Evolutionary conservation across 164 flowering plant species (phyloP).

Genomic region (Vitis vinifera): ASM3070453v1 NC_081812.1:15437001-15437500

Average conservation of each 20-base stretch:
- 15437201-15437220: background rate
- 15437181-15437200: background rate
- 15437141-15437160: constrained; percentile 9
- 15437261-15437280: constrained; percentile 28
- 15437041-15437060: background rate
- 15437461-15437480: constrained; percentile 21
- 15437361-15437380: constrained; percentile 1
- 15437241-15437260: constrained; percentile 19
- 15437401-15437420: constrained; percentile 30
- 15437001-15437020: no score
- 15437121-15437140: constrained; percentile 4
- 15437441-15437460: constrained; percentile 4
- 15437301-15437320: constrained; percentile 5
- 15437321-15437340: constrained; percentile 8
- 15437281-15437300: constrained; percentile 6
- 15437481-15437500: constrained; percentile 8
- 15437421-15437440: constrained; percentile 40
- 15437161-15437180: constrained; percentile 4
- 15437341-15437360: constrained; percentile 5
- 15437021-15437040: background rate
- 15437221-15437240: constrained; percentile 22
- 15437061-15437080: constrained; percentile 17
- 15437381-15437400: constrained; percentile 5
- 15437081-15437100: constrained; percentile 10
- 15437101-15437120: constrained; percentile 14